Conservation (phyloP, 1,284 basidiomycete species). For the Phellopilus nigrolimitatus region DNA sequence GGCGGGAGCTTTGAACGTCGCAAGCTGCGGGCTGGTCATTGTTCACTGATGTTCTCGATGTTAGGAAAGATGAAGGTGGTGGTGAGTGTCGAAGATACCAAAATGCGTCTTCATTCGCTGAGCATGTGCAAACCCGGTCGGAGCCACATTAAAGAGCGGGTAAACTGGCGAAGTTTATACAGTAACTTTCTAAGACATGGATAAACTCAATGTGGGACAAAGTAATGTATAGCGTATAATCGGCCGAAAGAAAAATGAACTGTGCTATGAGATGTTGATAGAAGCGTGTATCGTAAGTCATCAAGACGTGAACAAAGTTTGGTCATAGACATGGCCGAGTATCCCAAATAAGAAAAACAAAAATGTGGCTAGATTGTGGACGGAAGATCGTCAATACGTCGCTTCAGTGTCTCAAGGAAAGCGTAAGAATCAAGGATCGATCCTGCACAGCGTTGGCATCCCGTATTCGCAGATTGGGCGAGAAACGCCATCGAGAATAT, state of each 20-base stretch:
- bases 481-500: slow-evolving; percentile 60
- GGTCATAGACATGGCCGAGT: too few species aligned
- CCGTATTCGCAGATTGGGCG: slow-evolving; percentile 44
- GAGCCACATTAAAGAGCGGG: background rate
- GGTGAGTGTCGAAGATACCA: background rate
- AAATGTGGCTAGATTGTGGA: slow-evolving; percentile 42
- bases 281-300: too few species aligned
- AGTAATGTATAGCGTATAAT: background rate
- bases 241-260: too few species aligned
- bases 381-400: slow-evolving; percentile 54
- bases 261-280: too few species aligned
- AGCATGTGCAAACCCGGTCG: background rate
- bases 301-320: background rate
- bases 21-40: slow-evolving; percentile 69
- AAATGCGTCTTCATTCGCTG: background rate
- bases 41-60: background rate
- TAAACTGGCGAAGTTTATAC: too few species aligned
- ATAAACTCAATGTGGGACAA: background rate
- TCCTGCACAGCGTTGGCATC: slow-evolving; percentile 54
- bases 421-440: slow-evolving; percentile 57
- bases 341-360: background rate
- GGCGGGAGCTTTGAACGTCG: slow-evolving; percentile 75
- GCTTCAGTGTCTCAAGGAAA: slow-evolving; percentile 51
- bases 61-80: background rate
- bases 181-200: too few species aligned